phyloP scores from a whole-genome alignment of 2,329 filamentous ascomycete genomes.

The Botryosphaeria agaves region DNA sequence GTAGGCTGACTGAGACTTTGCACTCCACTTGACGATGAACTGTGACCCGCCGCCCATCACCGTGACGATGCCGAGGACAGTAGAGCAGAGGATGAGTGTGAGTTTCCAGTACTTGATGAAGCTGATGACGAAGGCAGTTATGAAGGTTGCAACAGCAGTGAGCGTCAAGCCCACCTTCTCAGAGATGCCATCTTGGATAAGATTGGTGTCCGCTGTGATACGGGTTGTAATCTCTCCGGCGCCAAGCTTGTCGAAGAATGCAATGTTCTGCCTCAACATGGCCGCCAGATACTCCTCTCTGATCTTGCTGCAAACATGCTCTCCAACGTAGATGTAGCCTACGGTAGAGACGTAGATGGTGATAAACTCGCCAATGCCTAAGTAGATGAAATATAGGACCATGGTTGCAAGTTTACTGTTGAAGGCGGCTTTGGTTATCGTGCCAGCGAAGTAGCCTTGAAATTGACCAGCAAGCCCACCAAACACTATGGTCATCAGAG shows the following conservation, averaged over 20 bases:
- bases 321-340: slow-evolving; percentile 59
- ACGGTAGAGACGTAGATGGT: slow-evolving; percentile 66
- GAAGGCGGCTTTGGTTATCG: slow-evolving; percentile 37
- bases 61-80: slow-evolving; percentile 61
- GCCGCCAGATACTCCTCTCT: slow-evolving; percentile 70
- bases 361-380: slow-evolving; percentile 65
- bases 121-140: slow-evolving; percentile 77
- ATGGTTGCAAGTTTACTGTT: slow-evolving; percentile 39
- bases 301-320: slow-evolving; percentile 28
- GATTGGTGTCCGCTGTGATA: slow-evolving; percentile 85
- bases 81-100: slow-evolving; percentile 70
- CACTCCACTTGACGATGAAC: slow-evolving; percentile 69
- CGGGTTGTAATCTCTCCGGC: slow-evolving; percentile 87
- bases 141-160: slow-evolving; percentile 61
- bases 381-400: slow-evolving; percentile 72
- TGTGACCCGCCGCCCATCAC: slow-evolving; percentile 57
- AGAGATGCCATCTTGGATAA: slow-evolving; percentile 85
- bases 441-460: slow-evolving; percentile 39
- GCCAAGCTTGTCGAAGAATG: slow-evolving; percentile 82
- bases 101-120: slow-evolving; percentile 89
- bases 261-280: slow-evolving; percentile 77
- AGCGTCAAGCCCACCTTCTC: slow-evolving; percentile 73
- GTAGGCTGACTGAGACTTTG: slow-evolving; percentile 60
- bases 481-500: slow-evolving; percentile 38
- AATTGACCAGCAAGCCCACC: slow-evolving; percentile 60